Evolutionary conservation across 1,139 yeast species (phyloP), one percentile per base, ranked within the genome.

Genomic region (Starmera stellimalicola): DNA sequence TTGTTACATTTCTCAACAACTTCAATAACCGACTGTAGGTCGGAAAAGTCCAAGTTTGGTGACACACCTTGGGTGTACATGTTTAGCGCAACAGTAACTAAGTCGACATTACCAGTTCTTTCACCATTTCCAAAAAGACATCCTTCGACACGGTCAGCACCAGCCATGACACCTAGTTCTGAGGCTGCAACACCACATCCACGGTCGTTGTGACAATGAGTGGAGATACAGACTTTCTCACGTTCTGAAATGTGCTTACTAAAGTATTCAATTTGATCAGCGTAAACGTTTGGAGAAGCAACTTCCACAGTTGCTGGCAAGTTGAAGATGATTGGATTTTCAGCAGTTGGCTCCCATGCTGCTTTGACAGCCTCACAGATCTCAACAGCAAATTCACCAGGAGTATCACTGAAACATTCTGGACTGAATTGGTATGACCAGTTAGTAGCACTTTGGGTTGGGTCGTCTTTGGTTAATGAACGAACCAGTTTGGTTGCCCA

Each of bases 111-210:
- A 57, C 98, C 97, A 19, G 98, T 91, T 63, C 97, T 78, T 69
- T 91, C 98, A 56, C 98, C 97, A 58, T 88, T 91, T 47, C 97
- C 97, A 52, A 91, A 91, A 40, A 91, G 66, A 66, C 97, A 91
- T 34, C 98, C 97, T 63, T 91, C 98, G 27, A 91, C 93, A 62
- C 98, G 77, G 60, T 91, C 95, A 30, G 95, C 97, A 46, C 98
- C 97, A 4, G 95, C 98, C 60, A 91, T 59, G 42, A 83, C 72
- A 39, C 94, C 97, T 40, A 91, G 70, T 62, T 91, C 98, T 11
- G 96, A 80, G 16, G 97, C 97, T 14, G 97, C 97, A 30, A 91
- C 97, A 39, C 94, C 96, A 60, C 96, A 87, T 24, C 97, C 97
- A 58, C 97, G 77, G 60, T 91, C 97, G 50, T 91, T 91, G 63